Evolutionary conservation across 1,139 yeast genomes (phyloP), one percentile per base, ranked within the genome.

Genomic region (Sugiyamaella sp.): DNA sequence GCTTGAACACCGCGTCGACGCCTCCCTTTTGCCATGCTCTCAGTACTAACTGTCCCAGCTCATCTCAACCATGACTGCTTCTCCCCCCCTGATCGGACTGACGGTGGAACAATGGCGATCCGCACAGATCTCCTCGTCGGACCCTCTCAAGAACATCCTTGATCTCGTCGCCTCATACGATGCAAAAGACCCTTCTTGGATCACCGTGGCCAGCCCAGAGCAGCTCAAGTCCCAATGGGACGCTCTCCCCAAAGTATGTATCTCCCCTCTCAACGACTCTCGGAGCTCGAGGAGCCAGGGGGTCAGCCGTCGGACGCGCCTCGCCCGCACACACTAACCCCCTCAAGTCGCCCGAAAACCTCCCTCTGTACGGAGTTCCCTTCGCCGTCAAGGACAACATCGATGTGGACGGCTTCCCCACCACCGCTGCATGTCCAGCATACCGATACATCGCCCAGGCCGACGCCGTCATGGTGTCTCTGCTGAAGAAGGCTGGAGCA

Each of bases 381-480:
- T 80, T 89, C 47, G 98, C 97, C 10, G 82, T 91, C 50, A 93
- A 93, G 71, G 99, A 93, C 72, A 93, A 93, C 69, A 93, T 93
- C 57, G 98, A 93, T 66, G 97, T 81, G 27, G 80, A 79, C 61
- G 89, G 87, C 2, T 81, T 89, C 62, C 77, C 80, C 35, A 93
- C 99, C 8, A 91, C 99, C 0, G 98, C 96, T 9, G 98, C 97
- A 2, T 93, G 98, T 69, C 97, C 97, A 0, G 79, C 93, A 1
- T 91, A 78, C 67, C 76, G 81, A 24, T 90, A 84, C 72, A 59
- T 66, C 1, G 91, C 98, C 1, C 68, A 72, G 40, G 74, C 75
- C 53, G 97, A 91, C 67, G 83, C 97, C 41, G 81, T 87, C 17
- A 80, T 86, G 6, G 97, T 90, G 10, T 70, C 74, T 22, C 73